Evolutionary conservation across 2,329 filamentous ascomycete genomes (phyloP), one percentile per base, ranked within the genome.

Genomic region (Endothia cerciana): DNA sequence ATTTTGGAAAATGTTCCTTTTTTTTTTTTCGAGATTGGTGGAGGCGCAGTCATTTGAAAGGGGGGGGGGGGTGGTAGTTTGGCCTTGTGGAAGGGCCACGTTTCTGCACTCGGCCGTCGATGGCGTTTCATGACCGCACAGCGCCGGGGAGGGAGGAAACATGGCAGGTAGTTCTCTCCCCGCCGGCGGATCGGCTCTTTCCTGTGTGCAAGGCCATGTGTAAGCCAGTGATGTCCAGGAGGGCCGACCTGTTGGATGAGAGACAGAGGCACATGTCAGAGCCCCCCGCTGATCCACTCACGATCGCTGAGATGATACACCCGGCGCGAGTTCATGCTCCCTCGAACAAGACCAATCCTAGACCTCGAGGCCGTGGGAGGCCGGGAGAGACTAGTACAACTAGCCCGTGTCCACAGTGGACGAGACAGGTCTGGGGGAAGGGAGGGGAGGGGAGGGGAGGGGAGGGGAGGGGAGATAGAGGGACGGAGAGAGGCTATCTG

Each of bases 61-160:
- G 33, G 33, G 33, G 33, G 33, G 33, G 6, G 33, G 10, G 33
- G 33, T 10, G 33, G 6, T 10, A 36, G 2, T 10, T 5, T 10
- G 19, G 13, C 62, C 41, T 41, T 33, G 40, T 47, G 61, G 28
- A 40, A 19, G 2, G n/a, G n/a, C n/a, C 41, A 40, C 10, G 17
- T 43, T 10, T 28, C 49, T 43, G 17, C 49, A 25, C 40, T 11
- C 19, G 38, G 22, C 36, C 38, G n/a, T 55, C 10, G 40, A 4
- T n/a, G 58, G 15, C 28, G 25, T 28, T 60, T 60, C 58, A 60
- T 36, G 28, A 45, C 28, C 28, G 53, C 53, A 56, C 5, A 36
- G 10, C 33, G 33, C 6, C 33, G 4, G 33, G 33, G 10, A 1
- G 33, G 33, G 33, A 10, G 33, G 33, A 5, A 36, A 36, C 33